Percentiles rank a stretch among this genome's conserved stretches.
These are phyloP conservation scores for Saksenaea vasiformis DNA, from an alignment of 371 early-diverging fungal species.

Conservation along the genomic window DNA sequence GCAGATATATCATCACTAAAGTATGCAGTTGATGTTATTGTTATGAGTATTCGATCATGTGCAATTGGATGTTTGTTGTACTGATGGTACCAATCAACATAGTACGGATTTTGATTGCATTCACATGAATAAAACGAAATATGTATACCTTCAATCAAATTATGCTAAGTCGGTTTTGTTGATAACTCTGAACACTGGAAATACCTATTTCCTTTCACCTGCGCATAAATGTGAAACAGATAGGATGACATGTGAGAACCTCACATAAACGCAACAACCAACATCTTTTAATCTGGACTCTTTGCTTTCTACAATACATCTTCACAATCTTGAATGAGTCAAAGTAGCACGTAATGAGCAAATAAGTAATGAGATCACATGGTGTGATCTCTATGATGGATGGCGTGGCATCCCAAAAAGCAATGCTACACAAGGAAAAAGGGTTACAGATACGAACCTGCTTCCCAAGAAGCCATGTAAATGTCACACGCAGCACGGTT, in stretches of 20 bases:
- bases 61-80: background rate
- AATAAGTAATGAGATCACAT: background rate
- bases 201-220: background rate
- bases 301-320: background rate
- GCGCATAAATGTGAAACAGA: background rate
- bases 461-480: background rate
- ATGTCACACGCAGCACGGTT: background rate
- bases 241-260: background rate
- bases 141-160: background rate
- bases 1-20: background rate
- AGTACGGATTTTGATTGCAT: background rate
- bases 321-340: background rate
- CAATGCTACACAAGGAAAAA: background rate
- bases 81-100: background rate
- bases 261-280: background rate
- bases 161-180: background rate
- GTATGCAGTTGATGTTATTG: background rate
- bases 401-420: background rate
- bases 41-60: background rate
- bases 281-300: background rate
- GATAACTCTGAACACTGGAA: background rate
- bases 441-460: no score
- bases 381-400: background rate
- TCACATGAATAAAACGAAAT: background rate
- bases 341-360: background rate